A percentile compares a stretch with the other conserved stretches of the same genome.
phyloP scores from a whole-genome alignment of 176 grass and related monocot genomes.

The Urochloa ruziziensis region DNA sequence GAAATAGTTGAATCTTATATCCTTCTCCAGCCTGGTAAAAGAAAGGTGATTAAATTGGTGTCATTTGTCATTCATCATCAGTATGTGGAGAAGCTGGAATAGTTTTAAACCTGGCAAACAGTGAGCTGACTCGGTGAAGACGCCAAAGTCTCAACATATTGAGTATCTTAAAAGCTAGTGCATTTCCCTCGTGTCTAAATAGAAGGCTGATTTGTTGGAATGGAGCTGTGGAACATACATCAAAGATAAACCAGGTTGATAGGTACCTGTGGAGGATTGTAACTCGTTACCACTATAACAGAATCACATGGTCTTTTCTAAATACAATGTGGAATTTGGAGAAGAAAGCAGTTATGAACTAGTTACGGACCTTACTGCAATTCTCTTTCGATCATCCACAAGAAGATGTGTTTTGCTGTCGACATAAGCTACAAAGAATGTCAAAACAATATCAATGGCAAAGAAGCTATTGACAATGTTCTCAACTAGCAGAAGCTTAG shows the following conservation, averaged over 20 bases:
- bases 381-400: slow-evolving; percentile 73
- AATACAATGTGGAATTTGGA: neutral
- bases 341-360: slow-evolving; percentile 17
- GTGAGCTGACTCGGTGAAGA: slow-evolving; percentile 70
- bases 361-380: slow-evolving; percentile 66
- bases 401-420: slow-evolving; percentile 78
- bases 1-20: slow-evolving; percentile 99
- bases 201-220: slow-evolving; percentile 76
- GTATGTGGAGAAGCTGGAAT: slow-evolving; percentile 26
- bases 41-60: slow-evolving; percentile 38
- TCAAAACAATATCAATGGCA: slow-evolving; percentile 83
- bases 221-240: slow-evolving; percentile 85
- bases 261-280: slow-evolving; percentile 67
- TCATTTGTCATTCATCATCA: neutral
- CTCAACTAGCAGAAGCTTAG: slow-evolving; percentile 64
- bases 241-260: slow-evolving; percentile 91
- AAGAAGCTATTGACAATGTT: slow-evolving; percentile 85
- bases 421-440: slow-evolving; percentile 89
- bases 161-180: slow-evolving; percentile 66
- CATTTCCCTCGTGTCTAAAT: slow-evolving; percentile 55
- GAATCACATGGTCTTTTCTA: neutral
- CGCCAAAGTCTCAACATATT: slow-evolving; percentile 92
- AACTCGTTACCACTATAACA: neutral
- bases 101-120: slow-evolving; percentile 78
- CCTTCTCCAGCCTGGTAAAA: slow-evolving; percentile 90